These are phyloP conservation scores for Hydnomerulius pinastri DNA, from an alignment of 768 basidiomycete genomes.

Conservation along the genomic window DNA sequence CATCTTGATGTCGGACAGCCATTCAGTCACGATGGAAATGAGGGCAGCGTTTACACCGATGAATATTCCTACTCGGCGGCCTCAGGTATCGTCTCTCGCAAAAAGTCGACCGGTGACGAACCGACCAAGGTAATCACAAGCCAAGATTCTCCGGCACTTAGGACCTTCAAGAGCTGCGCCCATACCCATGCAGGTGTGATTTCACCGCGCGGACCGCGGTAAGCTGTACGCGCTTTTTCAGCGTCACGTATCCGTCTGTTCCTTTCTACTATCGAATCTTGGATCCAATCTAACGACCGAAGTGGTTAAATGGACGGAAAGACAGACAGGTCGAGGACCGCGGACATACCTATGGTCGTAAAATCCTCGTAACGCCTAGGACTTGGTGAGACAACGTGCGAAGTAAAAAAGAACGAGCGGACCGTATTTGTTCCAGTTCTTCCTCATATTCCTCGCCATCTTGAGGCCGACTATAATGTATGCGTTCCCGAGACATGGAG, in stretches of 20 bases:
- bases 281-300: constrained; percentile 81
- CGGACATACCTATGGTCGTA: constrained; percentile 79
- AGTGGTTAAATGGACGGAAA: constrained; percentile 14
- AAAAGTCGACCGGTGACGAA: constrained; percentile 42
- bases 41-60: constrained; percentile 95
- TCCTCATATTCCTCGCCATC: constrained; percentile 53
- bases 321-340: constrained; percentile 10
- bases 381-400: constrained; percentile 12
- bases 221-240: constrained; percentile 39
- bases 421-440: constrained; percentile 71
- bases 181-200: constrained; percentile 59
- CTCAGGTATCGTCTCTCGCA: constrained; percentile 5
- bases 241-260: constrained; percentile 70
- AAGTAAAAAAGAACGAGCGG: constrained; percentile 11
- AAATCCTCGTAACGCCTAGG: constrained; percentile 92
- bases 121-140: constrained; percentile 89
- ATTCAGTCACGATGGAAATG: constrained; percentile 93
- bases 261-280: constrained; percentile 90
- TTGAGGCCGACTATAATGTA: constrained; percentile 25
- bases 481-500: constrained; percentile 24
- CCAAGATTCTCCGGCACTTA: constrained; percentile 86
- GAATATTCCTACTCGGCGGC: constrained; percentile 60
- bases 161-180: constrained; percentile 57
- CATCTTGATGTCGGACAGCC: constrained; percentile 97
- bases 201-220: constrained; percentile 51